A percentile compares a stretch with the other conserved stretches of the same genome.
Evolutionary conservation across 257 asterid genomes (phyloP).

Genomic region (Nicotiana paniculata): DNA sequence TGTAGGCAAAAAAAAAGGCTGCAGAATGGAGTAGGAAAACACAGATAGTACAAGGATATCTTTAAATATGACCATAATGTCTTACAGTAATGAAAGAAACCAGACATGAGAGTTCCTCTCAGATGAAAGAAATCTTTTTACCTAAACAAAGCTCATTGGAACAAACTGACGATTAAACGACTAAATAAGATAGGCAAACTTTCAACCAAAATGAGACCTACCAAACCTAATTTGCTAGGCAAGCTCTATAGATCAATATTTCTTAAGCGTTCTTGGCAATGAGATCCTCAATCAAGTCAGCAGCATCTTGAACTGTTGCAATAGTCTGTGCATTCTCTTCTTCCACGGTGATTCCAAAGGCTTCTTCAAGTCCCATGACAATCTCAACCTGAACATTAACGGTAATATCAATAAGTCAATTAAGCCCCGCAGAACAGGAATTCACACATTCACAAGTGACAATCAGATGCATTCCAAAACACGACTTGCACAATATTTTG

Average conservation of each 20-base stretch:
- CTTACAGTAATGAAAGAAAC: conserved; percentile 1
- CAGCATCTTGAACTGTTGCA: conserved; percentile 84
- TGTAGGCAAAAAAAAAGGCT: background rate
- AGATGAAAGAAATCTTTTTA: conserved; percentile 5
- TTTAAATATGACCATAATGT: background rate
- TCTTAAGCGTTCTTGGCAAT: conserved; percentile 36
- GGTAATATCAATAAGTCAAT: background rate
- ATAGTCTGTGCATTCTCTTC: conserved; percentile 89
- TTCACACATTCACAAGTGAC: too few species aligned
- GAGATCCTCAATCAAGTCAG: conserved; percentile 75
- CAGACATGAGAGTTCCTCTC: conserved; percentile 4
- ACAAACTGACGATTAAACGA: background rate
- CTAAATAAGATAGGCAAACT: conserved; percentile 8
- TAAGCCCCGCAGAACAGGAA: background rate
- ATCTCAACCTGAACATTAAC: conserved; percentile 54
- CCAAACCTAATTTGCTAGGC: conserved; percentile 7
- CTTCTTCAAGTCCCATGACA: conserved; percentile 97
- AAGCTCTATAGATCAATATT: conserved; percentile 10
- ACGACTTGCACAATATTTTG: background rate
- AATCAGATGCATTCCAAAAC: background rate
- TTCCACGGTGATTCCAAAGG: conserved; percentile 76
- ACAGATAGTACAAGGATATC: background rate
- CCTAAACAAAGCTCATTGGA: conserved; percentile 1
- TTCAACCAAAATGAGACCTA: conserved; percentile 15
- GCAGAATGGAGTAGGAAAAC: background rate